phyloP scores from a whole-genome alignment of 2,329 filamentous ascomycete genomes.

The Xylariaceae sp. region DNA sequence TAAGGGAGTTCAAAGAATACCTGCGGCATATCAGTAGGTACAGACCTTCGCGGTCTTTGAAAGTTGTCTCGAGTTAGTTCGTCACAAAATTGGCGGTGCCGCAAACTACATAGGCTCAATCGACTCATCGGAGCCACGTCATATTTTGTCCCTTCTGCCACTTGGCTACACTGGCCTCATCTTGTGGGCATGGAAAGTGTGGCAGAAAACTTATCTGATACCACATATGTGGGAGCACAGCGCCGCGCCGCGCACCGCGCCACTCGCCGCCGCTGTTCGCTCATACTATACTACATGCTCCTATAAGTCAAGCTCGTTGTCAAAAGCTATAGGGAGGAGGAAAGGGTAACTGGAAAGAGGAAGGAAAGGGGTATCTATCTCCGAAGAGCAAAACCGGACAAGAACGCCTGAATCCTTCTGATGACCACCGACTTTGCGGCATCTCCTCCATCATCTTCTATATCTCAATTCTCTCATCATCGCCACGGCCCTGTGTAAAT shows the following conservation, averaged over 20 bases:
- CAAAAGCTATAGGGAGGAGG: slow-evolving; percentile 1
- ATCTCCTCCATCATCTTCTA: too few species aligned
- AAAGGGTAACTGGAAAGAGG: slow-evolving; percentile 6
- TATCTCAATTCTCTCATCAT: too few species aligned
- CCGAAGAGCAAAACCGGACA: slow-evolving; percentile 1
- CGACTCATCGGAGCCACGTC: slow-evolving; percentile 1
- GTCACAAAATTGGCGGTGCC: too few species aligned
- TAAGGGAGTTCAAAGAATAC: too few species aligned
- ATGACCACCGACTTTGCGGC: too few species aligned
- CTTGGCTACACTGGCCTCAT: slow-evolving; percentile 23
- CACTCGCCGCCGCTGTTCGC: slow-evolving; percentile 8
- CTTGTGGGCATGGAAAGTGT: slow-evolving; percentile 13
- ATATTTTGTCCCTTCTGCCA: slow-evolving; percentile 25
- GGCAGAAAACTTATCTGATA: slow-evolving; percentile 19
- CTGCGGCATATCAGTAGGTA: too few species aligned
- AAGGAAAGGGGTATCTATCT: slow-evolving; percentile 26
- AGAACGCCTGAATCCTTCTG: slow-evolving; percentile 3
- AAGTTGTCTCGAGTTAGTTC: too few species aligned
- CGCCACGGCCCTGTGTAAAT: too few species aligned
- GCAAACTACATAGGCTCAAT: too few species aligned
- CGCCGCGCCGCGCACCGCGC: slow-evolving; percentile 7
- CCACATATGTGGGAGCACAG: slow-evolving; percentile 1
- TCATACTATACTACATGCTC: slow-evolving; percentile 23
- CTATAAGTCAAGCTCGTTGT: slow-evolving; percentile 6
- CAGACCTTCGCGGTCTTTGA: too few species aligned